Evolutionary conservation across 495 filamentous ascomycete species (phyloP).

Genomic region (Antarctomyces pellizariae): DNA sequence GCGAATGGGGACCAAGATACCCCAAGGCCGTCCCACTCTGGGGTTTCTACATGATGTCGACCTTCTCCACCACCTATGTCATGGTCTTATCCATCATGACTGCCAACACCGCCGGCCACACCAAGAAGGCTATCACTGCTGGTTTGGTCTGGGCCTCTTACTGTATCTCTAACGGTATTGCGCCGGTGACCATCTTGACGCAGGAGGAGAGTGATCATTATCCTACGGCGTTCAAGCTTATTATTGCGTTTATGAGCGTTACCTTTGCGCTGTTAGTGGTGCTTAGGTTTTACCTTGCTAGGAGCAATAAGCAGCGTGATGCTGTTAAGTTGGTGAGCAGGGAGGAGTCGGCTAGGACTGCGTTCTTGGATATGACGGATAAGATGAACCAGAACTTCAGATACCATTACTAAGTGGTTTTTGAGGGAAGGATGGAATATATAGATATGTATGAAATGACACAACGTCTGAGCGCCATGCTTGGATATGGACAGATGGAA

Average conservation of each 20-base stretch:
- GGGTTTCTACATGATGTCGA: slow-evolving; percentile 22
- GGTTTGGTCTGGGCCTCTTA: slow-evolving; percentile 5
- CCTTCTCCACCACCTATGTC: slow-evolving; percentile 37
- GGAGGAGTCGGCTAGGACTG: slow-evolving; percentile 40
- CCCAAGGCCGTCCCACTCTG: too few species aligned
- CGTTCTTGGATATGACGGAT: slow-evolving; percentile 19
- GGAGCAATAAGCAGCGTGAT: slow-evolving; percentile 31
- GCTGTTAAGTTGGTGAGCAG: slow-evolving; percentile 21
- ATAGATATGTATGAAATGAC: too few species aligned
- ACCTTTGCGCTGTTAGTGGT: slow-evolving; percentile 32
- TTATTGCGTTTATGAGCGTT: slow-evolving; percentile 29
- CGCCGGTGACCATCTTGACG: slow-evolving; percentile 6
- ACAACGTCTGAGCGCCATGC: too few species aligned
- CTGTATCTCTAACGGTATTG: slow-evolving; percentile 6
- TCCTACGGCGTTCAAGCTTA: slow-evolving; percentile 39
- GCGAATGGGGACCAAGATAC: too few species aligned
- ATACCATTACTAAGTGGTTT: slow-evolving; percentile 3
- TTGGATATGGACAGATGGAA: too few species aligned
- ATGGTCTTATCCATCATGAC: slow-evolving; percentile 33
- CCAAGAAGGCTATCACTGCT: slow-evolving; percentile 8
- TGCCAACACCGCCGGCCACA: slow-evolving; percentile 11
- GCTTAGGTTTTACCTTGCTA: slow-evolving; percentile 29
- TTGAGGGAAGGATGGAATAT: too few species aligned
- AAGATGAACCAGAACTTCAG: slow-evolving; percentile 12
- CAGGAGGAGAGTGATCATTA: slow-evolving; percentile 24